Conservation (phyloP, 176 grass and related monocot genomes). For the Chloris gayana region DNA sequence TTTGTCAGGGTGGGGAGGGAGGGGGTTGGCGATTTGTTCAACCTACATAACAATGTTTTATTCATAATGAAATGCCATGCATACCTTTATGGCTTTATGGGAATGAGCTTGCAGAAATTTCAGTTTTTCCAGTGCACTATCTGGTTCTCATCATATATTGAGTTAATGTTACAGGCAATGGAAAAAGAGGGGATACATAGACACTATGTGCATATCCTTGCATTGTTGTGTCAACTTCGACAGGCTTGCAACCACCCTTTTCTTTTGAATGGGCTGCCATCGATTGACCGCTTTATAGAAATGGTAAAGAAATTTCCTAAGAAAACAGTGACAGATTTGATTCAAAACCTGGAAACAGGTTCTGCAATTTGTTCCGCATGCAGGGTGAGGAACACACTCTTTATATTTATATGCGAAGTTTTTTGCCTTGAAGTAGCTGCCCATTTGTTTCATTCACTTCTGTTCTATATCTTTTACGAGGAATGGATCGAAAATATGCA, state of each 20-base stretch:
- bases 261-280: constrained; percentile 67
- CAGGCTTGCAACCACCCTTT: constrained; percentile 90
- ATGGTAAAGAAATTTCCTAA: constrained; percentile 74
- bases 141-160: constrained; percentile 5
- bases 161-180: constrained; percentile 57
- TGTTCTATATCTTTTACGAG: too few relatives aligned
- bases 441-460: not conserved
- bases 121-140: not conserved
- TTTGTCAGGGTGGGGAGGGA: too few relatives aligned
- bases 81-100: too few relatives aligned
- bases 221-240: constrained; percentile 76
- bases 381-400: constrained; percentile 56
- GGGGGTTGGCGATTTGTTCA: too few relatives aligned
- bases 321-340: constrained; percentile 63
- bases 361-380: constrained; percentile 70
- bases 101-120: not conserved
- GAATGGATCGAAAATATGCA: too few relatives aligned
- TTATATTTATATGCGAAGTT: constrained; percentile 6
- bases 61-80: too few relatives aligned
- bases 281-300: constrained; percentile 57
- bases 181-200: constrained; percentile 62
- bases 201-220: constrained; percentile 81
- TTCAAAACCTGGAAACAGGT: constrained; percentile 58
- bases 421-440: not conserved
- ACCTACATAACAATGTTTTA: too few relatives aligned